phyloP scores from a whole-genome alignment of 257 asterid genomes.

The Solanum acaule region DNA sequence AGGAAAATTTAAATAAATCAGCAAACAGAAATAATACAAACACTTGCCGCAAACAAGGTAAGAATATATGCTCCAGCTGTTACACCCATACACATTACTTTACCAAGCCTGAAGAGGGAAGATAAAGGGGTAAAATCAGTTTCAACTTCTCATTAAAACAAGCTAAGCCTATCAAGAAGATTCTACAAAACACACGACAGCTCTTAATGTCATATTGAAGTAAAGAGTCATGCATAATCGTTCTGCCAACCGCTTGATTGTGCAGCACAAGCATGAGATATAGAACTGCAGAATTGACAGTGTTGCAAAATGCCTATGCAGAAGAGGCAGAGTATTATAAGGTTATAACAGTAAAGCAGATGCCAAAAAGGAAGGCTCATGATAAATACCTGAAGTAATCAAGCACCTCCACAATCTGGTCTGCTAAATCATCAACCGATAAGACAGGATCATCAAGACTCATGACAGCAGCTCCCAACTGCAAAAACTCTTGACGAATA shows the following conservation, averaged over 20 bases:
- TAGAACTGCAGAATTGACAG: background rate
- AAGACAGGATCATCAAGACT: slow-evolving; percentile 22
- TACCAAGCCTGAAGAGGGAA: slow-evolving; percentile 57
- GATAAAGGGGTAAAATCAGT: background rate
- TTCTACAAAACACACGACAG: background rate
- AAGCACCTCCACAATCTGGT: slow-evolving; percentile 41
- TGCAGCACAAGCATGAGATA: background rate
- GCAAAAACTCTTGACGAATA: slow-evolving; percentile 17
- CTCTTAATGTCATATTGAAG: background rate
- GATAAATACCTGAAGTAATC: slow-evolving; percentile 36
- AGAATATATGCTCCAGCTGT: slow-evolving; percentile 95
- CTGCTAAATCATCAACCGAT: slow-evolving; percentile 42
- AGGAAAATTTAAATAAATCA: background rate
- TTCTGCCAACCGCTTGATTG: background rate
- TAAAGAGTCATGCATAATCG: background rate
- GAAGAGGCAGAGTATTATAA: background rate
- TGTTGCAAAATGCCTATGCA: background rate
- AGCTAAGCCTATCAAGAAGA: background rate
- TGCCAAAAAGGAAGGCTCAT: background rate
- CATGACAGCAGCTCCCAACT: slow-evolving; percentile 35
- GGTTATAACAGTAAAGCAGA: background rate
- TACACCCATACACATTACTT: slow-evolving; percentile 93
- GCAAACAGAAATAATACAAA: slow-evolving; percentile 4
- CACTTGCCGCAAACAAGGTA: slow-evolving; percentile 87
- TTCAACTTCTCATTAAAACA: background rate